A percentile compares a stretch with the other conserved stretches of the same genome.
Evolutionary conservation across 2,329 filamentous ascomycete species (phyloP).

Genomic region (Cladosporium sp.): DNA sequence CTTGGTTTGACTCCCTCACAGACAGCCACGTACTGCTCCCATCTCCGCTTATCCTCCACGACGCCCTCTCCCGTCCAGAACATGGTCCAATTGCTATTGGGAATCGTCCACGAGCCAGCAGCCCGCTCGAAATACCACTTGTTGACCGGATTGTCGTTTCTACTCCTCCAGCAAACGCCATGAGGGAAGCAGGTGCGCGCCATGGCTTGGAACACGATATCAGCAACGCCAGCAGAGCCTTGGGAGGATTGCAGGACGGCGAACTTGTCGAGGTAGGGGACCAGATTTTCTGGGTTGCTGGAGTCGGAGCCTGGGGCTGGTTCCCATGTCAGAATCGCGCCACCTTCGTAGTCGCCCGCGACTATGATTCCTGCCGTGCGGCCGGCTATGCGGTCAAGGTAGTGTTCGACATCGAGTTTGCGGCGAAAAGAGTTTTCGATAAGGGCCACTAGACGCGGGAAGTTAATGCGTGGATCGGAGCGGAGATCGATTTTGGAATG

Average conservation of each 20-base stretch:
- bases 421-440: conserved; percentile 93
- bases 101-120: conserved; percentile 75
- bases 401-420: conserved; percentile 77
- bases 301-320: conserved; percentile 47
- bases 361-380: conserved; percentile 89
- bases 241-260: conserved; percentile 85
- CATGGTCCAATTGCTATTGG: conserved; percentile 89
- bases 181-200: conserved; percentile 80
- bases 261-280: conserved; percentile 97
- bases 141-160: conserved; percentile 90
- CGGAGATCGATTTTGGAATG: conserved; percentile 64
- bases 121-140: conserved; percentile 99
- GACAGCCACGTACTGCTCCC: conserved; percentile 47
- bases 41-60: conserved; percentile 41
- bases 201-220: conserved; percentile 96
- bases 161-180: conserved; percentile 88
- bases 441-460: conserved; percentile 74
- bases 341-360: conserved; percentile 93
- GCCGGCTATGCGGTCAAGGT: conserved; percentile 73
- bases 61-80: conserved; percentile 81
- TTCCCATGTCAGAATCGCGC: conserved; percentile 94
- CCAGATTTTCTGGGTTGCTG: conserved; percentile 55
- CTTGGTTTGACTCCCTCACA: conserved; percentile 47
- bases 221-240: conserved; percentile 79
- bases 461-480: conserved; percentile 71